Conservation (phyloP, 2,329 filamentous ascomycete species). For the Annulohypoxylon truncatum region DNA sequence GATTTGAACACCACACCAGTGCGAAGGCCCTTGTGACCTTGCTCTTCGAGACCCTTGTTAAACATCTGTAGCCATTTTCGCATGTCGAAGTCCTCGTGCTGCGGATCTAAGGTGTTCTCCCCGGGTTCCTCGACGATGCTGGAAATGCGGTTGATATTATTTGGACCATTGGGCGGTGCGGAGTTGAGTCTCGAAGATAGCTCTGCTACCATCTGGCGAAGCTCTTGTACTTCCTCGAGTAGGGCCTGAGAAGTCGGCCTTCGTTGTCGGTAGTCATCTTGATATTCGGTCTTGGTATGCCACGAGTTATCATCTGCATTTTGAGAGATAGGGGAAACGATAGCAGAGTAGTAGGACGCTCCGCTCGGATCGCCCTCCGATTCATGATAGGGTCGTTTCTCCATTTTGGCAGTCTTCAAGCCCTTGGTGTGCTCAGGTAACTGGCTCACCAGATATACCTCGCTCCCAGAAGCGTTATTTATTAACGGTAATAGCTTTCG, state of each 20-base stretch:
- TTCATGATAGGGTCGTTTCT: neutral
- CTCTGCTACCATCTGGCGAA: conserved; percentile 19
- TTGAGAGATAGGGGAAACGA: neutral
- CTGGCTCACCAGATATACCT: neutral
- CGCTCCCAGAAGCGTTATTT: neutral
- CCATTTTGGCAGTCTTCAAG: neutral
- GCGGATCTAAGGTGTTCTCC: neutral
- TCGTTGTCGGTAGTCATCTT: conserved; percentile 9
- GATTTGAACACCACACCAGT: conserved; percentile 12
- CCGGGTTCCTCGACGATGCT: neutral
- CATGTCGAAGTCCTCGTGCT: conserved; percentile 11
- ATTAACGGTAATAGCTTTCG: neutral
- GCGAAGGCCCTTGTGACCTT: conserved; percentile 14
- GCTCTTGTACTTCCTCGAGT: conserved; percentile 16
- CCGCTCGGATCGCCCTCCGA: conserved; percentile 10
- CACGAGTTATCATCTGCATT: conserved; percentile 9
- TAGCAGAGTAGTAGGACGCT: neutral
- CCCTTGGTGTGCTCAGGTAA: neutral
- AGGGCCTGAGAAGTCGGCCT: conserved; percentile 14
- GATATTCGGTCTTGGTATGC: conserved; percentile 14
- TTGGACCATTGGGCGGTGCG: neutral
- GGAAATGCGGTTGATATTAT: neutral
- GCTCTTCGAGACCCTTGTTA: conserved; percentile 13
- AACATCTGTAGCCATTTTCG: conserved; percentile 15
- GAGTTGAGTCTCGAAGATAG: conserved; percentile 7